Base-by-base conservation (phyloP, 1,284 basidiomycete genomes). In the Somion occarium region DNA sequence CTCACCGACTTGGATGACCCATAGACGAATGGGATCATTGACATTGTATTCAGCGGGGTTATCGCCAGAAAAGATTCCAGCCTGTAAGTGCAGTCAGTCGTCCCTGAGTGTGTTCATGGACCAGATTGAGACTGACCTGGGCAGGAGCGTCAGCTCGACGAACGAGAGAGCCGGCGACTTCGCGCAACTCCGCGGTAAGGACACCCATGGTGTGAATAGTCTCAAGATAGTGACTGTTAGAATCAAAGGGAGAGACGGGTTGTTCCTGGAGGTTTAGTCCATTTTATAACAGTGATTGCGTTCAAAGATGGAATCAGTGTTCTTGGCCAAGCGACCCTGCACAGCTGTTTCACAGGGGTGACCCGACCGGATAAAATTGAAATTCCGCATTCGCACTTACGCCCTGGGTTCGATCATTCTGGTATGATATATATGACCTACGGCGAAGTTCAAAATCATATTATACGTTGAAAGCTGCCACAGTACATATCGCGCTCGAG, bases 1-100 rank as follows among this genome's bases (percentile, higher is more conserved):
- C 74, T 56, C 53, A 83, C 82, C 66, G 30, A 88, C 70, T 71
- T 92, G 88, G 54, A 94, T 89, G 59, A 93, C 84, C 86, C 91
- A 93, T 67, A 93, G 74, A 50, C 78, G 79, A 59, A 93, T 75
- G 15, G 91, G 91, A 69, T 93, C 80, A 5, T 59, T 61, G 0
- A 72, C 39, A 57, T 82, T 82, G 65, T 84, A 88, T 0, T 65
- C 52, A 2, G 77, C 68, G 11, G 89, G 88, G 61, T 91, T 85
- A 46, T 76, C 71, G 18, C 84, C 82, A 53, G 79, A 78, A 48
- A 91, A 76, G 41, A 90, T 64, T 46, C 84, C 83, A 20, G 57
- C 57, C 57, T 58, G 27, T 4, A 26, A n/a, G n/a, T n/a, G n/a
- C n/a, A n/a, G n/a, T n/a, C n/a, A n/a, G n/a, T n/a, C 5, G 20